phyloP scores from a whole-genome alignment of 1,284 basidiomycete species.

The Clitocybe nebularis region DNA sequence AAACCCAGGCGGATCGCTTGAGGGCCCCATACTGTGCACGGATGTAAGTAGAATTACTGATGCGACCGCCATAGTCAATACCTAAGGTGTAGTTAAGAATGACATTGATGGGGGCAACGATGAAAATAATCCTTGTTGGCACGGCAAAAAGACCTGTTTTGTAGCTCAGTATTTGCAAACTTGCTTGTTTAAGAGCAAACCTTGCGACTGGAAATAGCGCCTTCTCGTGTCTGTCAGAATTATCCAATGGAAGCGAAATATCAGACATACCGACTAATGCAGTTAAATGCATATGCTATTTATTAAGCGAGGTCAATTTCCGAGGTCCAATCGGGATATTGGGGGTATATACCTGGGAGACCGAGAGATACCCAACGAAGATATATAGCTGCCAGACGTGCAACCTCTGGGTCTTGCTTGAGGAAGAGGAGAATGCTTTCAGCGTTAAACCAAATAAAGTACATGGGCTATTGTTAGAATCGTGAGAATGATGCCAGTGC shows the following conservation, averaged over 20 bases:
- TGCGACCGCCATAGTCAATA: constrained; percentile 30
- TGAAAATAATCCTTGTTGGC: constrained; percentile 82
- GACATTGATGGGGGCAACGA: constrained; percentile 86
- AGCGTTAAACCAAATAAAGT: constrained; percentile 76
- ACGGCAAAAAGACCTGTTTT: constrained; percentile 74
- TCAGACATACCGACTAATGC: constrained; percentile 52
- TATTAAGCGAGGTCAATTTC: constrained; percentile 8
- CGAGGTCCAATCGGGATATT: constrained; percentile 7
- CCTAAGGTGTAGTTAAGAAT: constrained; percentile 82
- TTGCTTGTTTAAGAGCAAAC: constrained; percentile 26
- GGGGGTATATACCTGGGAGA: constrained; percentile 53
- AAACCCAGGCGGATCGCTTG: constrained; percentile 78
- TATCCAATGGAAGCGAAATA: constrained; percentile 17
- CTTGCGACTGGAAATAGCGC: constrained; percentile 89
- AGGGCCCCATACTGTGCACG: constrained; percentile 79
- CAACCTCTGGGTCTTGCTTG: constrained; percentile 85
- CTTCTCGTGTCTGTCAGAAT: constrained; percentile 30
- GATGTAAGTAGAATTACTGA: background rate
- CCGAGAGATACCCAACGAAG: constrained; percentile 78
- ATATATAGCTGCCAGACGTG: constrained; percentile 73
- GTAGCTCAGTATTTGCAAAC: constrained; percentile 5
- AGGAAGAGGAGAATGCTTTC: constrained; percentile 76
- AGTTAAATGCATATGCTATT: constrained; percentile 77
- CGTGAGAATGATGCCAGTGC: background rate
- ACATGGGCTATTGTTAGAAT: constrained; percentile 50